These are phyloP conservation scores for Turnera subulata DNA, from an alignment of 345 rosid species.

Conservation along the genomic window DNA sequence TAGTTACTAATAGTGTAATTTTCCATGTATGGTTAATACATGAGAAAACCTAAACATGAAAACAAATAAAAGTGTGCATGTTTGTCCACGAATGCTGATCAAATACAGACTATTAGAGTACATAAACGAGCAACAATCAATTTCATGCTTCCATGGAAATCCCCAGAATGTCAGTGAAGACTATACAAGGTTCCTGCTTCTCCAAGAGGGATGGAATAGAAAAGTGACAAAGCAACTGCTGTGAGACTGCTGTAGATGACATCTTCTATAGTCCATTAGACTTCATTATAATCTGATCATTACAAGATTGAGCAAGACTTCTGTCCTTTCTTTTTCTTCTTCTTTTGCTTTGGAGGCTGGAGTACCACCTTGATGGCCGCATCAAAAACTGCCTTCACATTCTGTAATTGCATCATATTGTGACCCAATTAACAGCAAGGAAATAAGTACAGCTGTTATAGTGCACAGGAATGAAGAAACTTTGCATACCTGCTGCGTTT, in stretches of 20 bases:
- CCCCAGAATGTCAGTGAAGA: slow-evolving; percentile 28
- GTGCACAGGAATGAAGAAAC: not conserved
- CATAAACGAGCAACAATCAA: slow-evolving; percentile 18
- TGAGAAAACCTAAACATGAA: not conserved
- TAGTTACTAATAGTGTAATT: too few species aligned
- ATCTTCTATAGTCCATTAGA: slow-evolving; percentile 1
- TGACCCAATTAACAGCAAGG: not conserved
- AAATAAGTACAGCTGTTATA: too few species aligned
- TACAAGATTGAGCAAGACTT: slow-evolving; percentile 23
- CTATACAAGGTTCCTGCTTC: slow-evolving; percentile 24
- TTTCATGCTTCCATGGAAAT: slow-evolving; percentile 20
- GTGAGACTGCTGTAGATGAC: slow-evolving; percentile 1
- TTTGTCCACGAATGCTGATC: slow-evolving; percentile 21
- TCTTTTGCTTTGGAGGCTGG: slow-evolving; percentile 33
- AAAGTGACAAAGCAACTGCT: not conserved
- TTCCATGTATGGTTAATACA: not conserved
- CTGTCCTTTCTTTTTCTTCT: slow-evolving; percentile 26
- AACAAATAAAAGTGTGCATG: not conserved
- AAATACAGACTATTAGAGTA: slow-evolving; percentile 18
- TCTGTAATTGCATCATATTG: slow-evolving; percentile 11
- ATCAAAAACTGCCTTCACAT: slow-evolving; percentile 31
- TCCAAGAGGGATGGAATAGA: slow-evolving; percentile 4
- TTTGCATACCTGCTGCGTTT: slow-evolving; percentile 30
- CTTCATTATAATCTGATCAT: slow-evolving; percentile 8
- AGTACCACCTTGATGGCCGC: slow-evolving; percentile 31